phyloP scores from a whole-genome alignment of 2,329 filamentous ascomycete species.

The Fusarium illudens region DNA sequence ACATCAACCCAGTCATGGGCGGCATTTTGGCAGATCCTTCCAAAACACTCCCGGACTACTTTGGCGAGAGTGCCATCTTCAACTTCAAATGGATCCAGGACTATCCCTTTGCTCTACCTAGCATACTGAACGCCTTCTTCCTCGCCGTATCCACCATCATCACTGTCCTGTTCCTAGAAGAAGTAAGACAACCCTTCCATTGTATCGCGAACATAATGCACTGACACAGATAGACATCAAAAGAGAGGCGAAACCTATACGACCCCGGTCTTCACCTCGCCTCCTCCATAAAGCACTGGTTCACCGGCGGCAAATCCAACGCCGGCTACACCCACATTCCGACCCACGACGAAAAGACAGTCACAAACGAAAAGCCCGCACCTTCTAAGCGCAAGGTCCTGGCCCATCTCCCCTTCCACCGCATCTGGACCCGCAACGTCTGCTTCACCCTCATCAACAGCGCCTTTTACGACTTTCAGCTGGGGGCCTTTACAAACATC shows the following conservation, averaged over 20 bases:
- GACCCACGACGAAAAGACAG: slow-evolving; percentile 18
- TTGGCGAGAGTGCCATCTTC: slow-evolving; percentile 66
- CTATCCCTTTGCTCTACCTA: slow-evolving; percentile 76
- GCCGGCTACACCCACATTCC: slow-evolving; percentile 46
- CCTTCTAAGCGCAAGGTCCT: slow-evolving; percentile 15
- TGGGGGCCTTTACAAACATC: slow-evolving; percentile 72
- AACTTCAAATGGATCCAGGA: slow-evolving; percentile 70
- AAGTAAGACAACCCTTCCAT: slow-evolving; percentile 52
- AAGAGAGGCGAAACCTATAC: slow-evolving; percentile 54
- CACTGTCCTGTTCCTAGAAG: slow-evolving; percentile 72
- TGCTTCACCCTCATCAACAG: slow-evolving; percentile 66
- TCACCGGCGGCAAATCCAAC: slow-evolving; percentile 42
- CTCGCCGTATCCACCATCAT: slow-evolving; percentile 63
- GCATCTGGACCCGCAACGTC: slow-evolving; percentile 59
- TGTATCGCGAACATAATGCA: not conserved
- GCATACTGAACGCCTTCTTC: slow-evolving; percentile 70
- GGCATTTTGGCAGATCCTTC: slow-evolving; percentile 74
- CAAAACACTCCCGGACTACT: slow-evolving; percentile 67
- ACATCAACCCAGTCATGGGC: slow-evolving; percentile 58
- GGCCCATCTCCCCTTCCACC: slow-evolving; percentile 48
- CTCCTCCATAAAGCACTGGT: slow-evolving; percentile 43
- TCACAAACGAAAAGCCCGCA: slow-evolving; percentile 19
- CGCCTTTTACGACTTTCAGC: slow-evolving; percentile 76
- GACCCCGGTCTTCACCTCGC: slow-evolving; percentile 55
- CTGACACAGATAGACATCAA: slow-evolving; percentile 53